These are phyloP conservation scores for Paecilomyces dactylethromorphus DNA, from an alignment of 2,329 filamentous ascomycete genomes.

Conservation along the genomic window DNA sequence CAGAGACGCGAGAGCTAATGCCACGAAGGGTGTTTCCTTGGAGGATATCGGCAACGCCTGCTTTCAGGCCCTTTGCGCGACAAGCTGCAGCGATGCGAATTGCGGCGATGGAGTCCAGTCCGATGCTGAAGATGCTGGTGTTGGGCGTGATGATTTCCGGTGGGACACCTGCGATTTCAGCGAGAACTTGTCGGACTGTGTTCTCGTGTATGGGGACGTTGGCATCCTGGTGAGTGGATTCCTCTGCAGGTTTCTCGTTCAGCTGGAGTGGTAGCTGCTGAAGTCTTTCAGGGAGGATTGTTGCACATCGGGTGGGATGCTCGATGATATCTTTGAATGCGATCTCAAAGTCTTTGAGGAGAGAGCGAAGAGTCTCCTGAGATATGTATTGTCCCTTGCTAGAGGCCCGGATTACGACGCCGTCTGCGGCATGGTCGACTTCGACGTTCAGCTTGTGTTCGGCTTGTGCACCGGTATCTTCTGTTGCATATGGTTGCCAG, in stretches of 20 bases:
- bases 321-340: slow-evolving; percentile 21
- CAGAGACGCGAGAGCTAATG: slow-evolving; percentile 17
- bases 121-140: slow-evolving; percentile 25
- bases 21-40: slow-evolving; percentile 23
- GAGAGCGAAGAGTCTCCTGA: slow-evolving; percentile 10
- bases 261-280: slow-evolving; percentile 15
- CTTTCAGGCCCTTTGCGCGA: slow-evolving; percentile 18
- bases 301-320: slow-evolving; percentile 16
- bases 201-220: slow-evolving; percentile 10
- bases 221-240: not conserved
- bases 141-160: slow-evolving; percentile 13
- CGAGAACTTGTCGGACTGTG: slow-evolving; percentile 14
- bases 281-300: slow-evolving; percentile 14
- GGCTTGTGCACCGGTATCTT: slow-evolving; percentile 14
- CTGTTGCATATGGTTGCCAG: slow-evolving; percentile 15
- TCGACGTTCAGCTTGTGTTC: slow-evolving; percentile 26
- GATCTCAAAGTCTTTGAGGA: slow-evolving; percentile 12
- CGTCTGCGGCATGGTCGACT: slow-evolving; percentile 17
- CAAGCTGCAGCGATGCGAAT: slow-evolving; percentile 22
- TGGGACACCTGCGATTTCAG: slow-evolving; percentile 15
- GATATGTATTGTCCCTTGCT: slow-evolving; percentile 17
- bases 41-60: slow-evolving; percentile 24
- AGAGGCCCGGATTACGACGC: slow-evolving; percentile 13
- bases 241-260: not conserved
- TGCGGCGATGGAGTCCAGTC: slow-evolving; percentile 24